A percentile compares a stretch with the other conserved stretches of the same genome.
Evolutionary conservation across 257 asterid species (phyloP).

Genomic region (Solanum sparsipilum): DNA sequence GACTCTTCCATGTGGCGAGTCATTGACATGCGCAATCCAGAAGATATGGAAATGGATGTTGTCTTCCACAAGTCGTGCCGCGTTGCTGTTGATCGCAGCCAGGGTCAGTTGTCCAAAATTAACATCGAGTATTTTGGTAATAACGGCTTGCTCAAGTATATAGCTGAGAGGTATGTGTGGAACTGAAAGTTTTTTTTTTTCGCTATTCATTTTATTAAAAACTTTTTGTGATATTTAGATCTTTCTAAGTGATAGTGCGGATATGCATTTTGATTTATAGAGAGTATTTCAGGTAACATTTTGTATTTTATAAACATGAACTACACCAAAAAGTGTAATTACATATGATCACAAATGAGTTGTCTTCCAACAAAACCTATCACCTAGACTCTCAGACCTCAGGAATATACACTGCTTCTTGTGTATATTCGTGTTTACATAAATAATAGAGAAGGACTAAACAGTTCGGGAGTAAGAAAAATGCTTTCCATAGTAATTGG

Average conservation of each 20-base stretch:
- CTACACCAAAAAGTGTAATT: background rate
- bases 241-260: background rate
- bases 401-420: background rate
- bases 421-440: background rate
- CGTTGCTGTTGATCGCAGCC: constrained; percentile 7
- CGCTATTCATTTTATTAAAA: background rate
- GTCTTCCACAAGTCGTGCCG: constrained; percentile 14
- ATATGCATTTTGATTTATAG: background rate
- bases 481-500: too few species aligned
- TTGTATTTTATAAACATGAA: background rate
- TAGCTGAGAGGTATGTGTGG: constrained; percentile 13
- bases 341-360: background rate
- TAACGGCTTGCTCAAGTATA: constrained; percentile 7
- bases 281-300: background rate
- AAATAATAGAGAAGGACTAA: background rate
- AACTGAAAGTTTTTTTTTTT: background rate
- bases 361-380: background rate
- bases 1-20: background rate
- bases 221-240: background rate
- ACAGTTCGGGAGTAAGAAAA: background rate
- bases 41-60: background rate
- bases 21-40: background rate
- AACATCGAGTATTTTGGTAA: constrained; percentile 3
- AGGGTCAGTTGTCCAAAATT: constrained; percentile 20
- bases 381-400: background rate